These are phyloP conservation scores for Peronospora destructor DNA, from an alignment of 352 stramenopile genomes.

Conservation along the genomic window DNA sequence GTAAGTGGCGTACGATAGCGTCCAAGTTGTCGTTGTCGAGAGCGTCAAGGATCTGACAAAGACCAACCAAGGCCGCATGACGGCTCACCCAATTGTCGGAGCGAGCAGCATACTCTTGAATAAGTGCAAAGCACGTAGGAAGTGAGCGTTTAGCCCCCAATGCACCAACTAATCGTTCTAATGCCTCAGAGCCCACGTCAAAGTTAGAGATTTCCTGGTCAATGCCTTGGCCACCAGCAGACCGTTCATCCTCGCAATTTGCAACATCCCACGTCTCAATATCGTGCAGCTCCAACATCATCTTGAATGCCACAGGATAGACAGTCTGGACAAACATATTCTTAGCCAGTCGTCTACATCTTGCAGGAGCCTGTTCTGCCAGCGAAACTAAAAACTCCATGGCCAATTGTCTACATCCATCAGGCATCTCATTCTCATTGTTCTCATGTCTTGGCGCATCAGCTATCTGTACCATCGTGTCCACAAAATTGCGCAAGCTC, in stretches of 20 bases:
- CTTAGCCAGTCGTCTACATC: slow-evolving; percentile 62
- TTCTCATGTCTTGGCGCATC: slow-evolving; percentile 34
- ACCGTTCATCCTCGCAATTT: slow-evolving; percentile 64
- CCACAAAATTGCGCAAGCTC: slow-evolving; percentile 46
- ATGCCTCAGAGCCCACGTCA: slow-evolving; percentile 74
- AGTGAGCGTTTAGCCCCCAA: slow-evolving; percentile 68
- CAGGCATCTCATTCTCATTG: slow-evolving; percentile 28
- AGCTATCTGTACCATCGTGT: slow-evolving; percentile 68
- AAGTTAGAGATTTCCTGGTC: slow-evolving; percentile 82
- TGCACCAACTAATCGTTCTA: slow-evolving; percentile 61
- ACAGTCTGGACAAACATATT: slow-evolving; percentile 69
- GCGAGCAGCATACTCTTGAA: slow-evolving; percentile 63
- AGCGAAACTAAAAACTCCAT: slow-evolving; percentile 83
- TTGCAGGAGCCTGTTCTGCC: slow-evolving; percentile 54
- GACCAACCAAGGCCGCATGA: slow-evolving; percentile 66
- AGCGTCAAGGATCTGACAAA: slow-evolving; percentile 81
- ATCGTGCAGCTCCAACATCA: slow-evolving; percentile 81
- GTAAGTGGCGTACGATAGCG: slow-evolving; percentile 58
- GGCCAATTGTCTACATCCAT: slow-evolving; percentile 68
- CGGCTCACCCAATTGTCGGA: slow-evolving; percentile 65
- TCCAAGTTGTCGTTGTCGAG: slow-evolving; percentile 57
- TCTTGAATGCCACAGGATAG: slow-evolving; percentile 73
- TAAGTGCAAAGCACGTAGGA: slow-evolving; percentile 66
- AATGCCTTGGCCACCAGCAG: slow-evolving; percentile 29
- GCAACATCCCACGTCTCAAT: slow-evolving; percentile 60